Evolutionary conservation across 139 green algal genomes (phyloP), one percentile per base, ranked within the genome.

Genomic region (Picochlorum sp.): DNA sequence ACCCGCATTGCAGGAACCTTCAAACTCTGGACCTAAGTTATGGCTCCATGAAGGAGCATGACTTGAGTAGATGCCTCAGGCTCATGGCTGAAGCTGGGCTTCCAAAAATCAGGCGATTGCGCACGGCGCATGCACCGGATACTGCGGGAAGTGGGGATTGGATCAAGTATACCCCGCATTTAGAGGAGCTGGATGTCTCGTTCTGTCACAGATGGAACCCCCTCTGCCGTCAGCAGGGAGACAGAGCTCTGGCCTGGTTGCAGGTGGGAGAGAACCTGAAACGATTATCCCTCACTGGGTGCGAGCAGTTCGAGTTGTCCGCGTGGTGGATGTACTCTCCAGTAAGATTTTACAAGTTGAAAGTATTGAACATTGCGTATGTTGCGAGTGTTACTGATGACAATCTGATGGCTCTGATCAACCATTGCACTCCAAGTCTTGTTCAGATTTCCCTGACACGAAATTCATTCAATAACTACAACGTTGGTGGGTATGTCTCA

Each of bases 381-480:
- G 2, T 54, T 54, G 47, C 8, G 8, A 54, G 47, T 54, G 47
- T 54, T 0, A 21, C 16, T 24, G 47, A 54, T 54, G 47, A 54
- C 9, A 26, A 20, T 54, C 11, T 54, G 5, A 26, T 54, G 47
- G 47, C 47, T 20, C 16, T 54, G n/a, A 21, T 13, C 16, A 54
- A 21, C 34, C 8, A 9, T 13, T 54, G 47, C 47, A 26, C 47
- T 10, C 47, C 47, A 54, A 54, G n/a, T 21, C 47, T 54, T 3
- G n/a, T 26, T 13, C 0, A 24, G n/a, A 11, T 54, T 26, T 54
- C 6, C 4, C n/a, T 54, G 0, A 54, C 47, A 26, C 1, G 47
- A 20, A 54, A 54, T 21, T 54, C 47, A 13, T 54, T 26, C 15
- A 54, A 54, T 21, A 54, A 54, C n/a, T 54, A 54, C n/a, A 54